Base-by-base conservation (phyloP, 352 stramenopile genomes). In the Phytophthora litchii region DNA sequence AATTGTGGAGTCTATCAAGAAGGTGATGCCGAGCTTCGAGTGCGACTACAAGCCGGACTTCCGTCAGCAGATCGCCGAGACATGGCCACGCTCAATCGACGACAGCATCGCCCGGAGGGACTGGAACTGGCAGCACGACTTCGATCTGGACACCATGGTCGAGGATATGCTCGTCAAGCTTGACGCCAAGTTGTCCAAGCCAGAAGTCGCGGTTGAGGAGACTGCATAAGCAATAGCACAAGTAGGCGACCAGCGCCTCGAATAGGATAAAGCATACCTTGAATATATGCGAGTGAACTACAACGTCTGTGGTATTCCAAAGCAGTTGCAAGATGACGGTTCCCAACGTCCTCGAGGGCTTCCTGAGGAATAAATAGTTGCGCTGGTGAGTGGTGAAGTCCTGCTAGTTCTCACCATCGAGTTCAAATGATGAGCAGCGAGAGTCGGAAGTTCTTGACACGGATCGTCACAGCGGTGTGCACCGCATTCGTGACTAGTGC, bases 31-130 rank as follows among this genome's bases (percentile, higher is more conserved):
- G 19, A 71, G 63, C 60, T 97, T 97, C 70, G 62, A 89, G 67
- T 95, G 96, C 48, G 70, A 76, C 42, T 97, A 96, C 71, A 78
- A 79, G 55, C 89, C 90, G 0, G 91, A 97, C 64, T 97, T 95
- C 62, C 78, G 91, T 37, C 91, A 97, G 74, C 64, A 90, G 45
- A 97, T 97, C 55, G 91, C 91, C 27, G 86, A 95, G 61, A 96
- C 91, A 13, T 97, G 91, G 91, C 91, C 91, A 3, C 70, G 79
- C 31, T 92, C 83, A 17, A 69, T 97, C 4, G 88, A 97, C 56
- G 88, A 97, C 61, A 79, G 62, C 31, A 71, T 78, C 6, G 89
- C 91, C 8, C 79, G 88, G 23, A 76, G 81, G 50, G 89, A 97
- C 58, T 97, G 91, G 91, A 62, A 71, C 36, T 97, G 91, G 91